Evolutionary conservation across 768 basidiomycete species (phyloP).

Genomic region (Tylopilus balloui): DNA sequence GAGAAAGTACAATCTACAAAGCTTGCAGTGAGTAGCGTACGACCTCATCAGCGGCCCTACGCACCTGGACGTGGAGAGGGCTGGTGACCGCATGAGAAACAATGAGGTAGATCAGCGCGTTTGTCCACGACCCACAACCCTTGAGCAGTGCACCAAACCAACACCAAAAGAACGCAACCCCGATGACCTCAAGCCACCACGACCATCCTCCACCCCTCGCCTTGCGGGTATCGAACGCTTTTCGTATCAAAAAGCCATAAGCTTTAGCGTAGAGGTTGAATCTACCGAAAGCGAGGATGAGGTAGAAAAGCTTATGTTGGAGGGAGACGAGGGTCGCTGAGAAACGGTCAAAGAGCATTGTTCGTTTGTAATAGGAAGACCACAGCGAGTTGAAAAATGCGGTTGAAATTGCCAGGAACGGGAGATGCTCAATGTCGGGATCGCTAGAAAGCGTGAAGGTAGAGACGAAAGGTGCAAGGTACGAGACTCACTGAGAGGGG

Average conservation of each 20-base stretch:
- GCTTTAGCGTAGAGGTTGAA: slow-evolving; percentile 94
- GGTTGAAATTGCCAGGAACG: slow-evolving; percentile 92
- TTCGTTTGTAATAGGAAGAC: slow-evolving; percentile 92
- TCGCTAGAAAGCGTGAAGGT: slow-evolving; percentile 45
- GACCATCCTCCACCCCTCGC: slow-evolving; percentile 72
- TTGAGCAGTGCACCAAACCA: slow-evolving; percentile 78
- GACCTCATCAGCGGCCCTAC: slow-evolving; percentile 15
- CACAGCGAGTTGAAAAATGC: slow-evolving; percentile 81
- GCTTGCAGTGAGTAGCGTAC: slow-evolving; percentile 4
- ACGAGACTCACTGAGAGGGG: slow-evolving; percentile 74
- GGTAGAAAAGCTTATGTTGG: slow-evolving; percentile 92
- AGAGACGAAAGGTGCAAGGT: neutral
- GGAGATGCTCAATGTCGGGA: slow-evolving; percentile 83
- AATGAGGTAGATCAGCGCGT: slow-evolving; percentile 66
- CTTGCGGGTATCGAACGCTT: slow-evolving; percentile 58
- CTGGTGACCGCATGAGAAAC: slow-evolving; percentile 84
- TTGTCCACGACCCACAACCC: slow-evolving; percentile 69
- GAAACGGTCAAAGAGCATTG: slow-evolving; percentile 73
- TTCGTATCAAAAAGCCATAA: slow-evolving; percentile 68
- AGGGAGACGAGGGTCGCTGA: slow-evolving; percentile 60
- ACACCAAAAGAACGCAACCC: slow-evolving; percentile 78
- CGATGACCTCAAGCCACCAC: slow-evolving; percentile 70
- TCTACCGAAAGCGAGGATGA: slow-evolving; percentile 84
- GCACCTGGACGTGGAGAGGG: slow-evolving; percentile 91
- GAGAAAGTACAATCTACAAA: slow-evolving; percentile 86